Evolutionary conservation across 1,284 basidiomycete species (phyloP).

Genomic region (Cryptococcus wingfieldii): DNA sequence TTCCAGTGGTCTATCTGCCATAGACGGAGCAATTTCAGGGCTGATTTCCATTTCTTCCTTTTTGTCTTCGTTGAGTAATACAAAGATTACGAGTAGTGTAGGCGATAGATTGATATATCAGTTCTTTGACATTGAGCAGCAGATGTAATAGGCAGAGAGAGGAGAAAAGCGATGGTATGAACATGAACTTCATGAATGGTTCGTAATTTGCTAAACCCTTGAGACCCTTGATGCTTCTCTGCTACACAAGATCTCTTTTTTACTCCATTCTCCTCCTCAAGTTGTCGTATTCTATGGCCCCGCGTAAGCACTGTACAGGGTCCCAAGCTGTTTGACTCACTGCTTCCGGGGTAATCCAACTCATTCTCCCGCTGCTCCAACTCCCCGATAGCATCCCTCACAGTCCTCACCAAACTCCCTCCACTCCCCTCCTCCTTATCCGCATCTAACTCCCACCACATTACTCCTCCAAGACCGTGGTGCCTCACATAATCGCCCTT

Average conservation of each 20-base stretch:
- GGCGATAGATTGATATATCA: too few relatives aligned
- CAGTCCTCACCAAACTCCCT: constrained; percentile 31
- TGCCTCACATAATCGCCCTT: constrained; percentile 72
- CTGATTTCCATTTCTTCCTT: too few relatives aligned
- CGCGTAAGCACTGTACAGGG: not conserved
- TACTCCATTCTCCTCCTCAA: constrained; percentile 20
- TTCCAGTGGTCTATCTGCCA: too few relatives aligned
- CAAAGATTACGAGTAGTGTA: too few relatives aligned
- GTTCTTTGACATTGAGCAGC: too few relatives aligned
- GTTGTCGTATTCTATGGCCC: constrained; percentile 15
- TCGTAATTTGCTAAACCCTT: too few relatives aligned
- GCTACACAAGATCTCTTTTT: not conserved
- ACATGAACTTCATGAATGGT: too few relatives aligned
- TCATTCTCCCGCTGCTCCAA: constrained; percentile 36
- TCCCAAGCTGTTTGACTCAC: constrained; percentile 23
- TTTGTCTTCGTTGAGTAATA: too few relatives aligned
- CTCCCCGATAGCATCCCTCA: constrained; percentile 31
- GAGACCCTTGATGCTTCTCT: too few relatives aligned
- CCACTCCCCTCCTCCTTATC: constrained; percentile 36
- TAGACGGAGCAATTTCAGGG: too few relatives aligned
- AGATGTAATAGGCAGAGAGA: too few relatives aligned
- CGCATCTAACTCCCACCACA: constrained; percentile 66
- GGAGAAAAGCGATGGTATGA: too few relatives aligned
- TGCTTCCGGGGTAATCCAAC: constrained; percentile 36
- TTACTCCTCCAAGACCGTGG: constrained; percentile 65